A percentile compares a stretch with the other conserved stretches of the same genome.
These are phyloP conservation scores for Acacia acuminata DNA, from an alignment of 306 rosid species.

Conservation along the genomic window DNA sequence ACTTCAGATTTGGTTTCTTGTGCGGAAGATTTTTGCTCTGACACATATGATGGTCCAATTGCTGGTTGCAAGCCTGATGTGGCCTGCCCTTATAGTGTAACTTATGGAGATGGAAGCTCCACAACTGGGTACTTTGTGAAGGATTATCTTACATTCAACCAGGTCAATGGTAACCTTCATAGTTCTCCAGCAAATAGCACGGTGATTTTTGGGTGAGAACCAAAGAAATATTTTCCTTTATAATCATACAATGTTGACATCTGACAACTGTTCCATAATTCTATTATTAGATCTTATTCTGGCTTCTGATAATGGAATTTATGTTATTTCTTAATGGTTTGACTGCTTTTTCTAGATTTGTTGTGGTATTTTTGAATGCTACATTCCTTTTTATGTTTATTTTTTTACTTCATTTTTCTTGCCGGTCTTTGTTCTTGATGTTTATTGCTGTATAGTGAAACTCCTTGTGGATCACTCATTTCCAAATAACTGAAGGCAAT, in stretches of 20 bases:
- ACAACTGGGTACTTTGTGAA: constrained; percentile 79
- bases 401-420: background rate
- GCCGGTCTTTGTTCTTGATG: constrained; percentile 1
- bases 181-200: constrained; percentile 62
- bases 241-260: constrained; percentile 13
- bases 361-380: background rate
- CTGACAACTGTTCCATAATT: background rate
- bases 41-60: constrained; percentile 60
- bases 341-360: constrained; percentile 4
- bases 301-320: constrained; percentile 8
- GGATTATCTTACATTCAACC: constrained; percentile 70
- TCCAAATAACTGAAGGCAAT: background rate
- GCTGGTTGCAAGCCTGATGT: constrained; percentile 58
- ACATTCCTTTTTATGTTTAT: background rate
- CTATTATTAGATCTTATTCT: constrained; percentile 14
- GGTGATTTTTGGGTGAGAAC: constrained; percentile 77
- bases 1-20: constrained; percentile 69
- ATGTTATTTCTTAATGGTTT: constrained; percentile 12
- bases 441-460: background rate
- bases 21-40: constrained; percentile 67
- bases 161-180: constrained; percentile 61
- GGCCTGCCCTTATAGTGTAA: constrained; percentile 68
- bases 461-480: background rate
- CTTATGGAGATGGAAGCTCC: constrained; percentile 92
- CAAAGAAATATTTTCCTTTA: constrained; percentile 7